A percentile compares a stretch with the other conserved stretches of the same genome.
Conservation (phyloP, 1,139 yeast species). For the Hemisphaericaspora subhashii region DNA sequence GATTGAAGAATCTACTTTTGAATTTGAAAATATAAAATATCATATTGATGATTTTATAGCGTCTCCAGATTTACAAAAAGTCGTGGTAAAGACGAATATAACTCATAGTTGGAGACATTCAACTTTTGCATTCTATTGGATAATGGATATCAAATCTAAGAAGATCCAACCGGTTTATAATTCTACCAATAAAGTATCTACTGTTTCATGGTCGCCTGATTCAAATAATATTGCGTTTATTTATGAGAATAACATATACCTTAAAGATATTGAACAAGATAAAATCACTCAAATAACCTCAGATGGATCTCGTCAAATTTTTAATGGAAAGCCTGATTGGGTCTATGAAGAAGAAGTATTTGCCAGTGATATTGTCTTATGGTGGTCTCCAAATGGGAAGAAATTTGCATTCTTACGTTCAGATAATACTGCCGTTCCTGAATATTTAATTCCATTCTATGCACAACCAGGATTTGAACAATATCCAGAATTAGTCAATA, state of each 20-base stretch:
- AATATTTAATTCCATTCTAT: constrained; percentile 52
- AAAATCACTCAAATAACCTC: constrained; percentile 38
- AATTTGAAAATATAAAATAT: constrained; percentile 37
- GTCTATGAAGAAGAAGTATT: constrained; percentile 63
- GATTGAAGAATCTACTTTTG: constrained; percentile 50
- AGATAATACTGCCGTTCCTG: constrained; percentile 55
- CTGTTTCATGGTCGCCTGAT: constrained; percentile 75
- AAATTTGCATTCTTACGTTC: constrained; percentile 48
- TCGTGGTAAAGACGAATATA: constrained; percentile 55
- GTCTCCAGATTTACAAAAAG: constrained; percentile 61
- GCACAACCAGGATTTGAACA: constrained; percentile 45
- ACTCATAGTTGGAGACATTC: constrained; percentile 77
- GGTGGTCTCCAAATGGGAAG: constrained; percentile 61
- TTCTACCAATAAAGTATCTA: constrained; percentile 33
- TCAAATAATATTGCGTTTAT: constrained; percentile 70
- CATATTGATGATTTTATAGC: constrained; percentile 55
- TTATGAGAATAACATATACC: constrained; percentile 58
- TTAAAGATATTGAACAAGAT: constrained; percentile 22
- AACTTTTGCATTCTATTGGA: constrained; percentile 63
- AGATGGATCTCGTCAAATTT: constrained; percentile 51
- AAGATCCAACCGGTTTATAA: constrained; percentile 28
- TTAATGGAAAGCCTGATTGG: constrained; percentile 64
- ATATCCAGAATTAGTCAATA: constrained; percentile 39
- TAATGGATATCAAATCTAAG: constrained; percentile 29
- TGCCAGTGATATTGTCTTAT: constrained; percentile 48